These are phyloP conservation scores for Eucalyptus regnans DNA, from an alignment of 345 rosid genomes.

Conservation along the genomic window DNA sequence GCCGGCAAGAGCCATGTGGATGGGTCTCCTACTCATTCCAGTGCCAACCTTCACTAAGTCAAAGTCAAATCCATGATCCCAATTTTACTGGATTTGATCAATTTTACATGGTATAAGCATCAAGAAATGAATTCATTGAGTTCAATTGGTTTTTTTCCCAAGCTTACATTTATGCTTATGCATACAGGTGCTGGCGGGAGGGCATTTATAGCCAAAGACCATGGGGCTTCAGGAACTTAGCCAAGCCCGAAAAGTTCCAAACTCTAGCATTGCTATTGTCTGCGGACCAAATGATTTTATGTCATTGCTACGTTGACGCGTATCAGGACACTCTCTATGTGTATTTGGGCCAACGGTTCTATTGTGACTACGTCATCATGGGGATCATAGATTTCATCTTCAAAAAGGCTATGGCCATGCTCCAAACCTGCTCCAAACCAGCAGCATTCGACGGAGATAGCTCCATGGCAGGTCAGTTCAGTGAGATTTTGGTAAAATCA, in stretches of 20 bases:
- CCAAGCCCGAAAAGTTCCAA: slow-evolving; percentile 16
- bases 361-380: background rate
- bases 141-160: background rate
- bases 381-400: slow-evolving; percentile 17
- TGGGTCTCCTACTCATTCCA: slow-evolving; percentile 9
- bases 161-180: background rate
- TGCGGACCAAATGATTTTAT: slow-evolving; percentile 10
- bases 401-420: slow-evolving; percentile 9
- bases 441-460: slow-evolving; percentile 4
- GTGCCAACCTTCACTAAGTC: slow-evolving; percentile 21
- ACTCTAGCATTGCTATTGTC: slow-evolving; percentile 18
- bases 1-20: slow-evolving; percentile 10
- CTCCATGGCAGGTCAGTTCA: slow-evolving; percentile 3
- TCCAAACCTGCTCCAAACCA: slow-evolving; percentile 17
- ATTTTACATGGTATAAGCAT: background rate
- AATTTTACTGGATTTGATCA: background rate
- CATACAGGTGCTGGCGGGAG: slow-evolving; percentile 9
- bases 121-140: background rate
- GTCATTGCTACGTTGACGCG: slow-evolving; percentile 13
- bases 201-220: slow-evolving; percentile 16
- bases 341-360: slow-evolving; percentile 8
- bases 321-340: slow-evolving; percentile 15
- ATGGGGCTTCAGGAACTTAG: slow-evolving; percentile 15
- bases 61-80: background rate
- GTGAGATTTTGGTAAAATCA: fast-evolving